Percentiles rank a stretch among this genome's conserved stretches.
These are phyloP conservation scores for Nigrospora sphaerica DNA, from an alignment of 2,329 filamentous ascomycete genomes.

Conservation along the genomic window DNA sequence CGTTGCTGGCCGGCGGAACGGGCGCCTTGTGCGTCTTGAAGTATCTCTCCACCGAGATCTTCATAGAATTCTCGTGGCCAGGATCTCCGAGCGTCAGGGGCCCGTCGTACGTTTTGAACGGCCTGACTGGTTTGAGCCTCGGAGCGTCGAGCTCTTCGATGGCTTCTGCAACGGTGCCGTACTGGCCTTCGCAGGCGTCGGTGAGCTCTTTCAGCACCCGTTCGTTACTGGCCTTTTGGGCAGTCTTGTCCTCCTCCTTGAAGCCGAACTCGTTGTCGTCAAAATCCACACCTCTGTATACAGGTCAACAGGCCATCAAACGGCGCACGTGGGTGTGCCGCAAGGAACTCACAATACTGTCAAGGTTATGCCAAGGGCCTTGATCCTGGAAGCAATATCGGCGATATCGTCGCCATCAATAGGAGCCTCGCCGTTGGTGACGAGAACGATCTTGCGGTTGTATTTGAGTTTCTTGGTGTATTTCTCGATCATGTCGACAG, in stretches of 20 bases:
- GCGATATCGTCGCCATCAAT: slow-evolving; percentile 64
- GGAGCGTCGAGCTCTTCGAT: slow-evolving; percentile 74
- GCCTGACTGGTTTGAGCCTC: slow-evolving; percentile 65
- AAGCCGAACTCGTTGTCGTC: slow-evolving; percentile 84
- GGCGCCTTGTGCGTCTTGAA: slow-evolving; percentile 75
- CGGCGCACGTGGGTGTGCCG: neutral
- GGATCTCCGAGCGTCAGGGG: slow-evolving; percentile 73
- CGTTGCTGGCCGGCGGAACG: slow-evolving; percentile 69
- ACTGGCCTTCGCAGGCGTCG: slow-evolving; percentile 62
- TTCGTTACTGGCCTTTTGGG: slow-evolving; percentile 72
- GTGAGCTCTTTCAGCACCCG: slow-evolving; percentile 55
- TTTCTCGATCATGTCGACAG: slow-evolving; percentile 75
- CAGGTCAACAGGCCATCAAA: neutral
- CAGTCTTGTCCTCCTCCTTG: slow-evolving; percentile 82
- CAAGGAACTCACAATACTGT: slow-evolving; percentile 59
- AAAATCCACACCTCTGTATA: slow-evolving; percentile 75
- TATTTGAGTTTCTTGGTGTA: slow-evolving; percentile 80
- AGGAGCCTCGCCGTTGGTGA: slow-evolving; percentile 71
- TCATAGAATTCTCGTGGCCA: slow-evolving; percentile 66
- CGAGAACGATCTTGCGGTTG: slow-evolving; percentile 70
- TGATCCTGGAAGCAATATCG: slow-evolving; percentile 66
- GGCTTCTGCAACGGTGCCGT: slow-evolving; percentile 82
- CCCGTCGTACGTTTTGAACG: slow-evolving; percentile 75
- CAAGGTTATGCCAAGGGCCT: slow-evolving; percentile 69
- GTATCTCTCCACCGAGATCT: slow-evolving; percentile 84